Conservation (phyloP, 148 eudicot species). For the Camellia sinensis region DNA sequence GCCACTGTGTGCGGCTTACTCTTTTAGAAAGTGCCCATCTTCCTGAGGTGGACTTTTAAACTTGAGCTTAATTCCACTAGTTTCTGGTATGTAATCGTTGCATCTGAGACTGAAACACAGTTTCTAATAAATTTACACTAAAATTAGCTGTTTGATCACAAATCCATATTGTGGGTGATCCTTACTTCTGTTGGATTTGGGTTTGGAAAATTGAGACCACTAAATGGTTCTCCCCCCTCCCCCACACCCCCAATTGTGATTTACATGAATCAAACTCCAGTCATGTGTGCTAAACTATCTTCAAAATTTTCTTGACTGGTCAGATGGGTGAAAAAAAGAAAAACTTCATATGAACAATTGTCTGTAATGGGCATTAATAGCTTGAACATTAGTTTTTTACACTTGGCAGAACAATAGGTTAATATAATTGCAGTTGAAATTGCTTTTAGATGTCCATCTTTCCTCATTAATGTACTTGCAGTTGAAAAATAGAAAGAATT, state of each 20-base stretch:
- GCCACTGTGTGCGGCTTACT: background rate
- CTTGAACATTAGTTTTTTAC: no score
- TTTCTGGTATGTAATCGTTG: background rate
- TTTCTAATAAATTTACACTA: background rate
- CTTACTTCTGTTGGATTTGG: slow-evolving; percentile 3
- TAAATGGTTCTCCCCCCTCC: background rate
- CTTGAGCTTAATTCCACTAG: background rate
- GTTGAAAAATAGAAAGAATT: background rate
- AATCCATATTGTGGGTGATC: background rate
- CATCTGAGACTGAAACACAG: background rate
- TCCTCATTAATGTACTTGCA: background rate
- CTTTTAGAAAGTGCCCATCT: background rate
- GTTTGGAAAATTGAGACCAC: background rate
- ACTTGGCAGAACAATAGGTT: no score
- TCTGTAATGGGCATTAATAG: no score
- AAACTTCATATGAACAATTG: background rate
- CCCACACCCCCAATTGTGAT: background rate
- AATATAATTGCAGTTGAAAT: no score
- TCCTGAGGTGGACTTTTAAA: background rate
- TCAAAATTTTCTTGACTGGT: background rate
- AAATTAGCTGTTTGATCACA: background rate
- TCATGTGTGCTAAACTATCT: background rate
- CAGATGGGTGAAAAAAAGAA: background rate
- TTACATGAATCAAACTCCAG: background rate
- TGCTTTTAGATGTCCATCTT: background rate